A percentile compares a stretch with the other conserved stretches of the same genome.
Conservation (phyloP, 139 green algal genomes). For the Eudorina sp. region DNA sequence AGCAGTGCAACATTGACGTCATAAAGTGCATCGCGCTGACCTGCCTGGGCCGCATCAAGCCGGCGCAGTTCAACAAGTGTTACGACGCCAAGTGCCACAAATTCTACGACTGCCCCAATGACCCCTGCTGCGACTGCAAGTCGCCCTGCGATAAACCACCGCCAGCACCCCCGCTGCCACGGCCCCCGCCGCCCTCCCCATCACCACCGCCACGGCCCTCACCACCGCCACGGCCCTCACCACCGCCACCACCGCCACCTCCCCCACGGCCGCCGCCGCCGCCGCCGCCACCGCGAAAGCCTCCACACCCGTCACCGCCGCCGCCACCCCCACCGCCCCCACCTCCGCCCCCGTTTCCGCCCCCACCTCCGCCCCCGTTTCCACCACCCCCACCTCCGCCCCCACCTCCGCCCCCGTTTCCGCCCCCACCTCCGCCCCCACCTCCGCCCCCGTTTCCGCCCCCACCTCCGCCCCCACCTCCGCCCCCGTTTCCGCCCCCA, state of each 20-base stretch:
- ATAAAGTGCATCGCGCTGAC: background rate
- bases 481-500: background rate
- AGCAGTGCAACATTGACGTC: background rate
- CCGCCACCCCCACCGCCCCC: background rate
- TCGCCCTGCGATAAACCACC: background rate
- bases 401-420: background rate
- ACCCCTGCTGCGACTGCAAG: background rate
- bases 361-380: background rate
- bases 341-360: background rate
- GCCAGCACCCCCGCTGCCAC: background rate
- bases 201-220: background rate
- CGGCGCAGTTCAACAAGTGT: background rate
- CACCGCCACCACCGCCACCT: background rate
- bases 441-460: background rate
- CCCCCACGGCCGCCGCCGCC: background rate
- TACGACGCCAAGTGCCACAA: background rate
- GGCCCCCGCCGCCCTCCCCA: background rate
- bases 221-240: background rate
- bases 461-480: background rate
- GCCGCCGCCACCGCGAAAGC: background rate
- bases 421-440: background rate
- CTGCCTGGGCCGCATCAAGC: background rate
- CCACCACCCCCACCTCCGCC: background rate
- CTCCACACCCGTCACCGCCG: background rate
- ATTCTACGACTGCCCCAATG: constrained; percentile 4